Percentiles rank a stretch among this genome's conserved stretches.
Conservation (phyloP, 2,329 filamentous ascomycete genomes). For the Fusarium lateritium region DNA sequence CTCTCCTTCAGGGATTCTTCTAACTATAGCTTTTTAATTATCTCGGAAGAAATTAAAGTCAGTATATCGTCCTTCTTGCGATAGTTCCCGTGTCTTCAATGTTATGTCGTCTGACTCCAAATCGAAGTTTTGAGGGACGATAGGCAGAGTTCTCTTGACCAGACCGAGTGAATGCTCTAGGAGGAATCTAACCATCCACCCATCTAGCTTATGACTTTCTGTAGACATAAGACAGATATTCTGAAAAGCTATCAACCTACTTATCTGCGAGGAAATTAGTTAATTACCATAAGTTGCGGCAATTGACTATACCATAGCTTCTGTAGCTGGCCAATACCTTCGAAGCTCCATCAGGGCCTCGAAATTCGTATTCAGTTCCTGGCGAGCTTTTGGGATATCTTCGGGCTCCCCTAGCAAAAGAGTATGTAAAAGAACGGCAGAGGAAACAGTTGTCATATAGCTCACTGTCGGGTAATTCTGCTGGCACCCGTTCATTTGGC, state of each 20-base stretch:
- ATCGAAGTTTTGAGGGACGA: neutral
- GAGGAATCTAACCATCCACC: slow-evolving; percentile 14
- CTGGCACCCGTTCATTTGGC: neutral
- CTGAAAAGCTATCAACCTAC: neutral
- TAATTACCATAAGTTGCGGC: rapidly evolving
- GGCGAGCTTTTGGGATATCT: slow-evolving; percentile 1
- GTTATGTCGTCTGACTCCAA: neutral
- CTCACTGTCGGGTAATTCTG: slow-evolving; percentile 7
- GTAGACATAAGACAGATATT: neutral
- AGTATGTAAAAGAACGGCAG: slow-evolving; percentile 7
- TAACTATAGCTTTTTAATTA: no score
- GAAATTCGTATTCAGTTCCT: slow-evolving; percentile 13
- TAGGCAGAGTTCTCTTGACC: rapidly evolving
- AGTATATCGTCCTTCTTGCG: slow-evolving; percentile 1
- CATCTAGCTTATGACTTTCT: slow-evolving; percentile 13
- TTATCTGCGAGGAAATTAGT: neutral
- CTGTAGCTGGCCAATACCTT: slow-evolving; percentile 3
- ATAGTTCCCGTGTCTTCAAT: neutral
- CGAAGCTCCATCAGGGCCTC: neutral
- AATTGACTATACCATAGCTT: neutral
- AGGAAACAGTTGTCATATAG: slow-evolving; percentile 13
- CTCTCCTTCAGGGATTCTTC: no score
- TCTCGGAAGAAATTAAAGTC: neutral
- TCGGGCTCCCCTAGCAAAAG: neutral
- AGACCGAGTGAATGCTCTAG: slow-evolving; percentile 10